Conservation (phyloP, 2,329 filamentous ascomycete genomes). For the Epichloe uncinata region DNA sequence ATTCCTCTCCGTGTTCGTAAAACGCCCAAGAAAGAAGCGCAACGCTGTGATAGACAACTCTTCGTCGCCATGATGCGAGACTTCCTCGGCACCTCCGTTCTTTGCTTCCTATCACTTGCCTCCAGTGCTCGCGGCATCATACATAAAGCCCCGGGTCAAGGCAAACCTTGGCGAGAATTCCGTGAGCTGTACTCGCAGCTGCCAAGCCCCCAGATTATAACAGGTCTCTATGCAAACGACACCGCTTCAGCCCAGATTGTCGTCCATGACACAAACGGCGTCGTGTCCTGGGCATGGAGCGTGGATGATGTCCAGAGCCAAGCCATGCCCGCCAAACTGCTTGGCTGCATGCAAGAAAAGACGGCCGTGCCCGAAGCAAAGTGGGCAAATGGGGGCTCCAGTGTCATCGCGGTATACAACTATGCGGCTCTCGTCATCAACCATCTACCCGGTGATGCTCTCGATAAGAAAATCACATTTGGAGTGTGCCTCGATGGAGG, state of each 20-base stretch:
- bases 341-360: background rate
- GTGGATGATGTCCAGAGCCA: background rate
- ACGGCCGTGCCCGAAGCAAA: background rate
- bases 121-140: background rate
- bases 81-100: background rate
- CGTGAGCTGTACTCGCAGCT: background rate
- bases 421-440: slow-evolving; percentile 2
- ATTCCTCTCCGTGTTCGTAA: too few relatives aligned
- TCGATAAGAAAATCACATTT: slow-evolving; percentile 1
- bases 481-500: slow-evolving; percentile 1
- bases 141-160: background rate
- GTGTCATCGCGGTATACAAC: background rate
- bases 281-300: slow-evolving; percentile 1
- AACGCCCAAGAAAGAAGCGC: too few relatives aligned
- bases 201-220: background rate
- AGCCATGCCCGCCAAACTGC: background rate
- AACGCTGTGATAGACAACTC: background rate
- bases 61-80: background rate
- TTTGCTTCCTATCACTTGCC: background rate
- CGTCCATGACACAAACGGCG: background rate
- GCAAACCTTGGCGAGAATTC: background rate
- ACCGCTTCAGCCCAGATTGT: background rate
- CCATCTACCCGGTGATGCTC: background rate
- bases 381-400: slow-evolving; percentile 1
- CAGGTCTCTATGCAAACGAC: background rate